Conservation (phyloP, 495 filamentous ascomycete genomes). For the Astrothelium subdiscretum region DNA sequence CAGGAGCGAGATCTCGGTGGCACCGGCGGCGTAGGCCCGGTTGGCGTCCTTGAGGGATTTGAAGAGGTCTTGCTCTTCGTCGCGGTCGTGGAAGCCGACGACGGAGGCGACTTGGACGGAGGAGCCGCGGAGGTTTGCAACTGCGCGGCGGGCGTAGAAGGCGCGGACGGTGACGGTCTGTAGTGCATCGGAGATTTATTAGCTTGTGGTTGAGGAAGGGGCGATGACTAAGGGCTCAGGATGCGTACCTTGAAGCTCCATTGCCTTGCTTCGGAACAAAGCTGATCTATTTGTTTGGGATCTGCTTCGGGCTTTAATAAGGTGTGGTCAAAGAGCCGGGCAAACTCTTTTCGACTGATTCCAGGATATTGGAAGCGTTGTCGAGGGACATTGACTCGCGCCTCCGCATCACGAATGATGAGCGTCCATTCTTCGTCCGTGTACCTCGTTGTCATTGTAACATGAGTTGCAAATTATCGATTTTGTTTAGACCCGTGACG, state of each 20-base stretch:
- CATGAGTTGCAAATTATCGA: not conserved
- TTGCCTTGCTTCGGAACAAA: conserved; percentile 50
- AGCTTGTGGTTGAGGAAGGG: not conserved
- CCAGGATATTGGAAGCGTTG: not conserved
- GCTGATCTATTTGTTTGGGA: conserved; percentile 40
- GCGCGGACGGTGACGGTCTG: conserved; percentile 48
- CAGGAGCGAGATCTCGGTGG: conserved; percentile 59
- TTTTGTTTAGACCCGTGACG: not conserved
- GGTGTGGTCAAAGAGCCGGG: conserved; percentile 51
- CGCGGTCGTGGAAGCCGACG: conserved; percentile 57
- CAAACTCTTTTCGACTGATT: not conserved
- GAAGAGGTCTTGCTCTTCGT: conserved; percentile 9
- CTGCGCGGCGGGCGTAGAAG: conserved; percentile 40
- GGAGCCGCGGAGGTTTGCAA: conserved; percentile 39
- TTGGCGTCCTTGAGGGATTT: conserved; percentile 34
- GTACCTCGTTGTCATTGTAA: not conserved
- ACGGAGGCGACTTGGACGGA: conserved; percentile 48
- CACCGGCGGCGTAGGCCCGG: conserved; percentile 44
- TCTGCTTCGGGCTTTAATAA: conserved; percentile 45
- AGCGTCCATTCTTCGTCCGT: conserved; percentile 25
- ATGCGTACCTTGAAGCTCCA: conserved; percentile 43
- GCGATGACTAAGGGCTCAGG: not conserved
- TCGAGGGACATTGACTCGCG: conserved; percentile 14
- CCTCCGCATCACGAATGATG: conserved; percentile 12
- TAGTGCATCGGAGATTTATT: not conserved